Conservation (phyloP, 441 rosid genomes). For the Viola pubescens region DNA sequence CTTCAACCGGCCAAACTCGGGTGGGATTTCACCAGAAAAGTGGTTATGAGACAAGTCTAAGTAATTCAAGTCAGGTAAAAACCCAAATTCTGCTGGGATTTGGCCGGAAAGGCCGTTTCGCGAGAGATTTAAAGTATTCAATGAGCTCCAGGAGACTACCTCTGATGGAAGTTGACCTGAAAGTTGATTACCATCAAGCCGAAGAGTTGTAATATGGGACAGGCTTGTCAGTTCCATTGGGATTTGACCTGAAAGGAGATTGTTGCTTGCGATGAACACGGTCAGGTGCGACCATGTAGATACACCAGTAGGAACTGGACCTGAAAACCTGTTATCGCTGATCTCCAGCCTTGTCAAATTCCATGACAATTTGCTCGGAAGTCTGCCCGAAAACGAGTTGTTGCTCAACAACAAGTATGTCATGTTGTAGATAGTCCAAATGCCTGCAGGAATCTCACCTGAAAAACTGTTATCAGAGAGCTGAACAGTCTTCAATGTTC, state of each 20-base stretch:
- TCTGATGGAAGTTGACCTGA: constrained; percentile 57
- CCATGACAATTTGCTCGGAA: constrained; percentile 53
- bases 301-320: constrained; percentile 51
- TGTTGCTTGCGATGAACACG: constrained; percentile 59
- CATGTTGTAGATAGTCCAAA: constrained; percentile 60
- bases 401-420: constrained; percentile 46
- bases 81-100: constrained; percentile 54
- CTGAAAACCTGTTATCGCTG: constrained; percentile 60
- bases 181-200: constrained; percentile 50
- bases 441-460: constrained; percentile 56
- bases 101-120: constrained; percentile 59
- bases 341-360: constrained; percentile 65
- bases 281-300: constrained; percentile 45
- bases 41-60: constrained; percentile 71
- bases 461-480: constrained; percentile 58
- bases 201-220: constrained; percentile 29
- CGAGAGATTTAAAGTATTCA: constrained; percentile 43
- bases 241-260: constrained; percentile 49
- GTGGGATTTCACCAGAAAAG: constrained; percentile 65
- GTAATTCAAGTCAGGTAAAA: constrained; percentile 38
- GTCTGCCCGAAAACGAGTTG: constrained; percentile 58
- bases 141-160: constrained; percentile 55
- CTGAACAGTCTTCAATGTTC: constrained; percentile 42
- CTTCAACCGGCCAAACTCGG: constrained; percentile 39
- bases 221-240: constrained; percentile 56